Percentiles rank a stretch among this genome's conserved stretches.
These are phyloP conservation scores for Thraustochytrium striatum DNA, from an alignment of 352 stramenopile species.

Conservation along the genomic window DNA sequence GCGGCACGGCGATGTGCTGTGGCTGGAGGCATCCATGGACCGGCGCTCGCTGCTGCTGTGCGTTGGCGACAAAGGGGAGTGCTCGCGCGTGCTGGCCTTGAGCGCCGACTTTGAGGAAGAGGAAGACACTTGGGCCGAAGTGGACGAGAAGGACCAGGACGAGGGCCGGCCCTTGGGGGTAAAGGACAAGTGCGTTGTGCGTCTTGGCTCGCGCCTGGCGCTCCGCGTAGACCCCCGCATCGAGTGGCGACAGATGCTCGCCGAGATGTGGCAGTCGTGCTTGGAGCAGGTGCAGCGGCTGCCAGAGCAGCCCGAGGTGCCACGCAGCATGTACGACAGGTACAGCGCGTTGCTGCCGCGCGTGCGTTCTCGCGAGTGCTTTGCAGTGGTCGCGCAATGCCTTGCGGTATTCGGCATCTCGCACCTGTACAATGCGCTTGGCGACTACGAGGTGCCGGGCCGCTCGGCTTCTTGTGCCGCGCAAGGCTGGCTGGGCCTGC, in stretches of 20 bases:
- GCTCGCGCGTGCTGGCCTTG: not conserved
- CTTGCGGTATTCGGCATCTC: not conserved
- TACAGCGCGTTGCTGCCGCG: not conserved
- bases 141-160: not conserved
- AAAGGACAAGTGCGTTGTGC: not conserved
- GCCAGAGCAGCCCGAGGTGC: too few species aligned
- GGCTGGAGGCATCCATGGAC: not conserved
- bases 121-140: not conserved
- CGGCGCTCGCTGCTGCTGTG: not conserved
- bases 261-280: not conserved
- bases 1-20: not conserved
- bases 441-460: not conserved
- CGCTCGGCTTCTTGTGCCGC: too few species aligned
- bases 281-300: too few species aligned
- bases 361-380: not conserved
- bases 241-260: not conserved
- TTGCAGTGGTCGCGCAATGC: not conserved
- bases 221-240: not conserved
- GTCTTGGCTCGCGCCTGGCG: not conserved
- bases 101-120: not conserved
- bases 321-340: not conserved
- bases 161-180: not conserved
- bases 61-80: not conserved
- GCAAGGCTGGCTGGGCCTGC: too few species aligned
- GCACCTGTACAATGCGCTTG: not conserved